Evolutionary conservation across 345 rosid genomes (phyloP), one percentile per base, ranked within the genome.

Genomic region (Populus ilicifolia): DNA sequence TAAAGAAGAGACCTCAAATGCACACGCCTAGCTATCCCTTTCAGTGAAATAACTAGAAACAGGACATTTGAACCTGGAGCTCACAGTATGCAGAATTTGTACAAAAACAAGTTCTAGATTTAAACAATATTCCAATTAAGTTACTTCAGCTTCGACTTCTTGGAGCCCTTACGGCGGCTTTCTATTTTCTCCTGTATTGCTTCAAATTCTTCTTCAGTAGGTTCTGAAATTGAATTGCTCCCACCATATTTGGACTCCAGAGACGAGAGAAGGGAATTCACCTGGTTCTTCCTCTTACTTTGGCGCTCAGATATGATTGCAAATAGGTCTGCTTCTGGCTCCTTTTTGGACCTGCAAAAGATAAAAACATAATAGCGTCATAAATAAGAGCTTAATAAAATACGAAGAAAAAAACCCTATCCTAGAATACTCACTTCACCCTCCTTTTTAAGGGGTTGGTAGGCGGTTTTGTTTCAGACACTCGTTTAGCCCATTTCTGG

Each of bases 151-250:
- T 83, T 89, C 2, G 85, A 84, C 69, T 87, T 89, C 75, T 80
- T 88, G 75, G 89, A 83, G 62, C 85, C 70, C 84, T 84, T 89
- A 5, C 78, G 70, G 79, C 78, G 70, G 79, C 83, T 80, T 69
- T 90, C 94, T 27, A 92, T 70, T 86, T 87, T 92, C 81, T 82
- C 90, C 88, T 80, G 84, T 12, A 93, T 88, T 82, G 98, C 97
- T 89, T 94, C 94, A 41, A 96, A 94, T 78, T 96, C 94, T 90
- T 92, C 98, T 50, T 96, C 97, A 21, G 88, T 88, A 9, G 91
- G 97, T 79, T 92, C 98, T 12, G 90, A 75, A 25, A 77, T 77
- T 48, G 83, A 84, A 41, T 50, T 76, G 36, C 67, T 78, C 3
- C 89, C 88, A 21, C 97, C 97, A 69, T 94, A 96, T 73, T 85